phyloP scores from a whole-genome alignment of 495 filamentous ascomycete species.

The Acidiella bohemica region DNA sequence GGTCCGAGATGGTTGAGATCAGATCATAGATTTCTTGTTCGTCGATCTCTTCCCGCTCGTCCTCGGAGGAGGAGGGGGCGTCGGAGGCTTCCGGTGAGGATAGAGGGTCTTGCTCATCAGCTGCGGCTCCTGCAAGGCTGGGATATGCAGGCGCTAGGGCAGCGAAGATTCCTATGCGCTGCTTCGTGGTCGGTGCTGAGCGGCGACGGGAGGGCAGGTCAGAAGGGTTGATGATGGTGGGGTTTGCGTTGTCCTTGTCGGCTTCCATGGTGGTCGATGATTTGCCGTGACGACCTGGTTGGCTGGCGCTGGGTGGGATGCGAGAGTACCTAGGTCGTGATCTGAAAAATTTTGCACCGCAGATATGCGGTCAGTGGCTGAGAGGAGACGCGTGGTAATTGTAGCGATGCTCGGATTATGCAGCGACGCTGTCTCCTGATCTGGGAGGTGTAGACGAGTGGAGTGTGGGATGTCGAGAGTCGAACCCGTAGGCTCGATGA shows the following conservation, averaged over 20 bases:
- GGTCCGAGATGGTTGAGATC: conserved; percentile 85
- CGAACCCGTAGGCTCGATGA: too few species aligned
- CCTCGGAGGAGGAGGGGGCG: conserved; percentile 37
- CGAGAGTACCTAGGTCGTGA: too few species aligned
- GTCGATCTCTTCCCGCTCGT: conserved; percentile 74
- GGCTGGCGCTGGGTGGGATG: too few species aligned
- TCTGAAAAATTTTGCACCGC: too few species aligned
- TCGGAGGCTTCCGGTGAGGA: conserved; percentile 24
- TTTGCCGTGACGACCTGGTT: too few species aligned
- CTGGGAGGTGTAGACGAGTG: neutral
- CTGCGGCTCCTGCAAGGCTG: conserved; percentile 36
- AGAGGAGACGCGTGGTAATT: too few species aligned
- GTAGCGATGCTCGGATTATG: too few species aligned
- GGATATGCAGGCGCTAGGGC: conserved; percentile 32
- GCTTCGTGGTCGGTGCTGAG: conserved; percentile 28
- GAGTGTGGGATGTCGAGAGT: too few species aligned
- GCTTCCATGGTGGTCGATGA: conserved; percentile 24
- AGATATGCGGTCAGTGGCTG: too few species aligned
- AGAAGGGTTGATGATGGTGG: conserved; percentile 77
- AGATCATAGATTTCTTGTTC: conserved; percentile 96
- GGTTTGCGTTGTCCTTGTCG: conserved; percentile 79
- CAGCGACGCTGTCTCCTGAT: neutral
- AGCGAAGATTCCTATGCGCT: conserved; percentile 36
- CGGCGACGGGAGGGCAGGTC: conserved; percentile 75
- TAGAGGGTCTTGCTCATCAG: too few species aligned